Base-by-base conservation (phyloP, 2,329 filamentous ascomycete genomes). In the Pseudocercospora cruenta region DNA sequence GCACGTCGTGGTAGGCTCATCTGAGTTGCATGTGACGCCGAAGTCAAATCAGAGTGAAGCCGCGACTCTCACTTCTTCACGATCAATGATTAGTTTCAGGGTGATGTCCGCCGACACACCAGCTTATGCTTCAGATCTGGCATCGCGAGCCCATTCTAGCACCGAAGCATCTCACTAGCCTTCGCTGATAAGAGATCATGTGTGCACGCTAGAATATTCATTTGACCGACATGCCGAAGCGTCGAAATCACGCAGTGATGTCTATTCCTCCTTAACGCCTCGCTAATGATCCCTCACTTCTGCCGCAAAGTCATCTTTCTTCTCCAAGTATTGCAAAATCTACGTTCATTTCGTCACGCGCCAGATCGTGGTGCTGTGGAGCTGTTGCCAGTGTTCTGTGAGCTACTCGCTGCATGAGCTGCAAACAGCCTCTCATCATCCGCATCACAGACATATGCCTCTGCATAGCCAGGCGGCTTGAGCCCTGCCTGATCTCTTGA, bases 381-480 rank as follows among this genome's bases (percentile, higher is more conserved):
- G 10, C 16, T n/a, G 19, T 39, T 36, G n/a, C 31, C 55, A 43
- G 26, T 22, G 19, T 39, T 43, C 8, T 58, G 54, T n/a, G 55
- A 58, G 8, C 55, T 58, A 31, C 55, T 43, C 12, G 55, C 55
- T 10, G 55, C 55, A 31, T 58, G 55, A 1, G 55, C 55, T 26
- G 28, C 24, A 31, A 58, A 36, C 24, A 58, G 8, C 21, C 55
- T 43, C n/a, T 58, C 55, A 26, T 58, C 55, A 10, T 58, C 31
- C 16, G 55, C 55, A 14, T 58, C 55, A 26, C 55, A 58, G 16
- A 58, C 55, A 26, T 39, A 43, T 16, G 67, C 66, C 54, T 78
- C 74, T 2, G 72, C 64, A 65, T 83, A 83, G n/a, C 78, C 78
- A 1, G 81, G 81, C 51, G 78, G 80, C 68, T 80, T 79, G 36